A percentile compares a stretch with the other conserved stretches of the same genome.
These are phyloP conservation scores for Pythium phragmitis DNA, from an alignment of 352 stramenopile species.

Conservation along the genomic window DNA sequence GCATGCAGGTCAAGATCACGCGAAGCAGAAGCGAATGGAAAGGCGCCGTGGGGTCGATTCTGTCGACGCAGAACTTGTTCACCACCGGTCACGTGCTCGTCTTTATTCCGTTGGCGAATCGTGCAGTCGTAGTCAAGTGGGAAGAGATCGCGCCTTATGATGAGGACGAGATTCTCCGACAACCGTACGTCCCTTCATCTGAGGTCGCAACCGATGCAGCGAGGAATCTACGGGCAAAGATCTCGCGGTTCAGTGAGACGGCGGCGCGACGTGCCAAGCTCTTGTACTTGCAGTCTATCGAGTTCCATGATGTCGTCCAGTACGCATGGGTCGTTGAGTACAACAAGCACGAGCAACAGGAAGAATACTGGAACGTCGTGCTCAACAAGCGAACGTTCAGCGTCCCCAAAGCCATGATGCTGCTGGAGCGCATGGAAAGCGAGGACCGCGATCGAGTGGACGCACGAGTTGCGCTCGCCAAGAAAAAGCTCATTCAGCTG, in stretches of 20 bases:
- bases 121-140: conserved; percentile 54
- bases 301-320: conserved; percentile 66
- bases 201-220: conserved; percentile 33
- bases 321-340: conserved; percentile 70
- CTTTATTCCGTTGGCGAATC: conserved; percentile 54
- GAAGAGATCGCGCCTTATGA: conserved; percentile 49
- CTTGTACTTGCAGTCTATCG: conserved; percentile 62
- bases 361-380: conserved; percentile 79
- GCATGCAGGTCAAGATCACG: conserved; percentile 46
- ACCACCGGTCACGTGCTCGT: conserved; percentile 57
- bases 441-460: conserved; percentile 53
- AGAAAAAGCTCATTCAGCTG: conserved; percentile 48
- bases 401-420: conserved; percentile 50
- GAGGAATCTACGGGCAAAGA: conserved; percentile 39
- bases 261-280: conserved; percentile 41
- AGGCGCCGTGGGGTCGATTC: conserved; percentile 39
- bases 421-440: conserved; percentile 59
- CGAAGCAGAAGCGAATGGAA: conserved; percentile 41
- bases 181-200: conserved; percentile 40
- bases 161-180: conserved; percentile 40
- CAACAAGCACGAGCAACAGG: conserved; percentile 48
- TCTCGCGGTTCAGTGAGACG: conserved; percentile 34
- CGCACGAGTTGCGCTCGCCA: conserved; percentile 50
- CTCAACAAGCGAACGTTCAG: conserved; percentile 56
- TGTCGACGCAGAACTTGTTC: conserved; percentile 70